A percentile compares a stretch with the other conserved stretches of the same genome.
phyloP scores from a whole-genome alignment of 2,329 filamentous ascomycete genomes.

The Thielaviopsis musarum region DNA sequence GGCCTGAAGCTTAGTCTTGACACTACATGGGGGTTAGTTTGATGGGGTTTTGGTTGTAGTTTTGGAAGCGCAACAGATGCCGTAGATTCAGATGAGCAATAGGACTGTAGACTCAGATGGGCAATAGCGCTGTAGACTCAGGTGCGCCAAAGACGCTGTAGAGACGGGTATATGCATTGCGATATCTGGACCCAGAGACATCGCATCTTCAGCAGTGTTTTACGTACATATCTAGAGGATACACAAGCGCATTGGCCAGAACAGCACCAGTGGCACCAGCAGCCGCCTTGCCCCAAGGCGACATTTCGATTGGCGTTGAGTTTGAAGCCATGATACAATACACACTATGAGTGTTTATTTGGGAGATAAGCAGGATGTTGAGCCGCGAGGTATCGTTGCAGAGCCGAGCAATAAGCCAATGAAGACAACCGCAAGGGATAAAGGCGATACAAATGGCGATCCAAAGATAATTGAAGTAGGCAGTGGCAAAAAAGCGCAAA shows the following conservation, averaged over 20 bases:
- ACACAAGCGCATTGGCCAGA: constrained; percentile 85
- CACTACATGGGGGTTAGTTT: constrained; percentile 32
- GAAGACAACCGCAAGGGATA: neutral
- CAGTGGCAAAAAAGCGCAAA: neutral
- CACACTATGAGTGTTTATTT: neutral
- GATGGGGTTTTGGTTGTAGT: neutral
- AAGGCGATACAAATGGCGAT: neutral
- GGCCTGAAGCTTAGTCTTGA: constrained; percentile 92
- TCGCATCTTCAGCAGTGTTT: neutral
- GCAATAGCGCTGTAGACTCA: neutral
- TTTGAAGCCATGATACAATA: constrained; percentile 30
- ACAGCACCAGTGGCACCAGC: constrained; percentile 88
- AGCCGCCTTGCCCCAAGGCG: constrained; percentile 84
- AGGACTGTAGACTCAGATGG: no score
- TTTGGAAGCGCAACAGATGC: neutral
- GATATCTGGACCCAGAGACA: neutral
- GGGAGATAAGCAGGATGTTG: neutral
- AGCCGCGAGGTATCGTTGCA: neutral
- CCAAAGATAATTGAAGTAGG: neutral
- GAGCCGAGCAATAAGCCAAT: neutral
- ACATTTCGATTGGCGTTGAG: constrained; percentile 53
- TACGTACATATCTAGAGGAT: constrained; percentile 86
- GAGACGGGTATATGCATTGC: neutral
- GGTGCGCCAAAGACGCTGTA: neutral
- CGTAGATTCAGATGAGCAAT: no score